These are phyloP conservation scores for Dioscorea dumetorum DNA, from an alignment of 106 monocot genomes.

Conservation along the genomic window DNA sequence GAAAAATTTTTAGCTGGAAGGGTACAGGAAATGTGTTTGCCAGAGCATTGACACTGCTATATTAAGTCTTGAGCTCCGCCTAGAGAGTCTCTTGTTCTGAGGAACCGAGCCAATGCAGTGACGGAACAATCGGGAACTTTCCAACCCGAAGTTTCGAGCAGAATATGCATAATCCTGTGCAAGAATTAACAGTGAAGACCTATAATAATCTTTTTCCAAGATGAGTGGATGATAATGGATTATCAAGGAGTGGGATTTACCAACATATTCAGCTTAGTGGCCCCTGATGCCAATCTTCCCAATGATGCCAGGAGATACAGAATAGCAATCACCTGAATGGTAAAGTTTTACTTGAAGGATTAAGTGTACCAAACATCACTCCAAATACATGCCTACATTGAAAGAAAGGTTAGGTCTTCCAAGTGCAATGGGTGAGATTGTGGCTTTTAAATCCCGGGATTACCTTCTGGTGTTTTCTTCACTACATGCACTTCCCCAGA, in stretches of 20 bases:
- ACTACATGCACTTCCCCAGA: too few species aligned
- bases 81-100: constrained; percentile 32
- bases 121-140: constrained; percentile 33
- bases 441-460: too few species aligned
- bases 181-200: background rate
- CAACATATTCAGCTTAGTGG: constrained; percentile 85
- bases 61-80: constrained; percentile 30
- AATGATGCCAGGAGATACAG: constrained; percentile 67
- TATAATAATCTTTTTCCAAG: background rate
- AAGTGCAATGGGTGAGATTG: too few species aligned
- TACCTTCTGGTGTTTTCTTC: too few species aligned
- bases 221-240: background rate
- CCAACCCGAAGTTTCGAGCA: constrained; percentile 51
- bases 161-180: constrained; percentile 59
- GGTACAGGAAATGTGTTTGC: too few species aligned
- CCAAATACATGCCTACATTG: background rate
- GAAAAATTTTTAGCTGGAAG: too few species aligned
- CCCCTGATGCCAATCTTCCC: constrained; percentile 80
- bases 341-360: background rate
- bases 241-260: constrained; percentile 21
- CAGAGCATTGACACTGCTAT: too few species aligned
- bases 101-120: constrained; percentile 13
- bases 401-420: background rate
- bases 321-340: constrained; percentile 59
- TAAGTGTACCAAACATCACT: background rate